Conservation (phyloP, 2,329 filamentous ascomycete genomes). For the Pezicula neosporulosa region DNA sequence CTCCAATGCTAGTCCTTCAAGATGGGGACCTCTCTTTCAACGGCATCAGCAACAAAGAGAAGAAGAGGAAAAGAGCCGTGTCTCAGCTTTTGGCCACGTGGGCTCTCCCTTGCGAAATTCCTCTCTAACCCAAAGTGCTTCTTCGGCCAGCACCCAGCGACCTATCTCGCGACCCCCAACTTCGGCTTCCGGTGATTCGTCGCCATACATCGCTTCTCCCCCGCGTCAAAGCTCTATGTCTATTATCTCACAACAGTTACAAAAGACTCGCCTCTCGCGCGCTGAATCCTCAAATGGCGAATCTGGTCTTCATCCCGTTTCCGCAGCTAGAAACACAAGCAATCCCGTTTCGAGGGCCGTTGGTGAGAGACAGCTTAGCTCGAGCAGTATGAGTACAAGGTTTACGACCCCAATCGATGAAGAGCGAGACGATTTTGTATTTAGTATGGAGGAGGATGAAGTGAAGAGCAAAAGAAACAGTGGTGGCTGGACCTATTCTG, state of each 20-base stretch:
- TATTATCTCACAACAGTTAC: constrained; percentile 58
- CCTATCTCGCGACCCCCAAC: constrained; percentile 36
- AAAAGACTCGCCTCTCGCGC: constrained; percentile 48
- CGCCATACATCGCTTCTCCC: constrained; percentile 27
- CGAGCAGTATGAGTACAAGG: constrained; percentile 47
- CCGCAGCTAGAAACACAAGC: constrained; percentile 37
- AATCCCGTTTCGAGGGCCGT: constrained; percentile 35
- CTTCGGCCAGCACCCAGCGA: constrained; percentile 30
- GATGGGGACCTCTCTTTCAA: constrained; percentile 59
- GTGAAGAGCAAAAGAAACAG: constrained; percentile 39
- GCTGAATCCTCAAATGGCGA: constrained; percentile 41
- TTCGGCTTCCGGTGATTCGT: constrained; percentile 23
- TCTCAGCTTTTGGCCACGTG: constrained; percentile 63
- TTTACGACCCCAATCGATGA: constrained; percentile 65
- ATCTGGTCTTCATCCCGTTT: constrained; percentile 46
- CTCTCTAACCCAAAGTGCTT: constrained; percentile 51
- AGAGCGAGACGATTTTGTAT: constrained; percentile 61
- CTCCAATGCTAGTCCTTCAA: constrained; percentile 53
- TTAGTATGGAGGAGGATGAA: constrained; percentile 57
- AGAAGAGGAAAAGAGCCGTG: constrained; percentile 42
- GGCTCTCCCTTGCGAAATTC: constrained; percentile 64
- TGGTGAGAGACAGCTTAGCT: constrained; percentile 57
- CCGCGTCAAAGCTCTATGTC: constrained; percentile 45
- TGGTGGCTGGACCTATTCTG: constrained; percentile 24
- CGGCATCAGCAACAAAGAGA: constrained; percentile 46